Conservation (phyloP, 495 filamentous ascomycete species). For the Tuber borchii region DNA sequence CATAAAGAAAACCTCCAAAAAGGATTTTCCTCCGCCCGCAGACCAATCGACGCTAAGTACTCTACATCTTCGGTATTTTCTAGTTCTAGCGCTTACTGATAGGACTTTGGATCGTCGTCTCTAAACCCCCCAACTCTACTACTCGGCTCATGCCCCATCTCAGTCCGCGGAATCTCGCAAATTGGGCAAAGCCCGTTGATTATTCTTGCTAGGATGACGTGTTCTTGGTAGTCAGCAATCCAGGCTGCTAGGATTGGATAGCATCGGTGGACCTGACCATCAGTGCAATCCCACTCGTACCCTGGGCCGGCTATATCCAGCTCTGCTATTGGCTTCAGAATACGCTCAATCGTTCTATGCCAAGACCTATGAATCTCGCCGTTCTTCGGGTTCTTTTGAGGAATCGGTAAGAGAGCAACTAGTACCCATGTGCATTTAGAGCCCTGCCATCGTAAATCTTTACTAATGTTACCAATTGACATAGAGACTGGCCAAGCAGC, state of each 20-base stretch:
- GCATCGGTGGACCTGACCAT: too few species aligned
- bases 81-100: not conserved
- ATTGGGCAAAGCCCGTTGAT: not conserved
- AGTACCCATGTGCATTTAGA: not conserved
- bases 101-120: not conserved
- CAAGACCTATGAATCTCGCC: not conserved
- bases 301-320: not conserved
- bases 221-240: conserved; percentile 8
- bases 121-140: not conserved
- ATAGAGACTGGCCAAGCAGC: conserved; percentile 8
- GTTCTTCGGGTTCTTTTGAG: not conserved
- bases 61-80: not conserved
- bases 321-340: not conserved
- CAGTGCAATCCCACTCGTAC: not conserved
- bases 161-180: not conserved
- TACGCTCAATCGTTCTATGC: not conserved
- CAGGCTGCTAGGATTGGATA: not conserved
- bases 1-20: too few species aligned
- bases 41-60: not conserved
- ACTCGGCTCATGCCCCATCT: not conserved
- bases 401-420: not conserved
- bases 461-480: not conserved
- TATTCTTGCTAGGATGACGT: not conserved
- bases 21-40: not conserved
- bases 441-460: not conserved